Percentiles rank a stretch among this genome's conserved stretches.
phyloP scores from a whole-genome alignment of 805 yeast species.

The Zygotorulaspora florentina region DNA sequence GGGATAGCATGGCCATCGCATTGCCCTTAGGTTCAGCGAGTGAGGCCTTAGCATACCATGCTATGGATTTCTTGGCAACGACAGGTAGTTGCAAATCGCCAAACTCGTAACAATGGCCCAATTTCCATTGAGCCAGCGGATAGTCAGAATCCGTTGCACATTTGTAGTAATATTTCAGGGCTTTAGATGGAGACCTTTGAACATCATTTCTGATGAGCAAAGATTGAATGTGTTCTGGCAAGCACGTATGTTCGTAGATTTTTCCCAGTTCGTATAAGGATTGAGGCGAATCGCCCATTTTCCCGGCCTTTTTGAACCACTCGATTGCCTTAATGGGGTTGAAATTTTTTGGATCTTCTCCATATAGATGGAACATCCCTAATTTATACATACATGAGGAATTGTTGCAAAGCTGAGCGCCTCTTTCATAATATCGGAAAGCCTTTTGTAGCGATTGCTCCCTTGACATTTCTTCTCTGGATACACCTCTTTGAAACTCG shows the following conservation, averaged over 20 bases:
- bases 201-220: constrained; percentile 14
- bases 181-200: constrained; percentile 35
- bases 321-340: constrained; percentile 42
- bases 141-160: constrained; percentile 58
- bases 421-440: constrained; percentile 49
- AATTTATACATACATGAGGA: constrained; percentile 67
- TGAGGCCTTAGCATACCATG: constrained; percentile 73
- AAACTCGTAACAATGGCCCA: constrained; percentile 70
- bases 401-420: constrained; percentile 57
- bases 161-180: constrained; percentile 50
- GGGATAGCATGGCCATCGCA: constrained; percentile 63
- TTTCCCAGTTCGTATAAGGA: constrained; percentile 56
- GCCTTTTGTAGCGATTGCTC: constrained; percentile 41
- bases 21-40: constrained; percentile 45
- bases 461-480: constrained; percentile 43
- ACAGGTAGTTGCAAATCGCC: constrained; percentile 53
- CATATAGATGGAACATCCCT: constrained; percentile 59
- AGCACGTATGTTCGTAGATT: constrained; percentile 46
- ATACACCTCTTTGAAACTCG: constrained; percentile 45
- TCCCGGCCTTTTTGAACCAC: constrained; percentile 52
- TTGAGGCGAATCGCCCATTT: constrained; percentile 42
- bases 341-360: constrained; percentile 37
- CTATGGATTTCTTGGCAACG: constrained; percentile 56
- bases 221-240: constrained; percentile 22
- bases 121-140: constrained; percentile 62